Evolutionary conservation across 2,329 filamentous ascomycete genomes (phyloP).

Genomic region (Bipolaris oryzae): DNA sequence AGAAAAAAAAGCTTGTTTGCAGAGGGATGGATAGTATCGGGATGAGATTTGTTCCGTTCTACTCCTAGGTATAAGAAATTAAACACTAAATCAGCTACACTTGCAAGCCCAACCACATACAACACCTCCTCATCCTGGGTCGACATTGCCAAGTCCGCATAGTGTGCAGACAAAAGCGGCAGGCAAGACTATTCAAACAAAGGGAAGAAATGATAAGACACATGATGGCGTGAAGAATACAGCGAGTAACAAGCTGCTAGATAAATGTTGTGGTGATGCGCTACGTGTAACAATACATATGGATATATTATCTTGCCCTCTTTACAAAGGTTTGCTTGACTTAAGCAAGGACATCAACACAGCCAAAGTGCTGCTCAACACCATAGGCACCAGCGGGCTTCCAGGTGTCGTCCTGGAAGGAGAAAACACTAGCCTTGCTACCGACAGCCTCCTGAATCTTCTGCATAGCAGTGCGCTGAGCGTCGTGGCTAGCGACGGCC

Average conservation of each 20-base stretch:
- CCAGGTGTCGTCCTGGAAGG: slow-evolving; percentile 79
- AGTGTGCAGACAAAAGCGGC: too few relatives aligned
- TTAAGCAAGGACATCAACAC: slow-evolving; percentile 55
- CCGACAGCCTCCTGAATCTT: slow-evolving; percentile 72
- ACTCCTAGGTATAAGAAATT: too few relatives aligned
- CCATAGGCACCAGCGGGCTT: slow-evolving; percentile 71
- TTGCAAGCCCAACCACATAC: too few relatives aligned
- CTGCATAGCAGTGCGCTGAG: slow-evolving; percentile 76
- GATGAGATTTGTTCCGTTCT: too few relatives aligned
- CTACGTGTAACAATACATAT: background rate
- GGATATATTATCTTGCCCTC: too few relatives aligned
- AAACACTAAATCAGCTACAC: too few relatives aligned
- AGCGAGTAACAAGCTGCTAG: background rate
- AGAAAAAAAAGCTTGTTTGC: too few relatives aligned
- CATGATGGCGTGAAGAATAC: slow-evolving; percentile 15
- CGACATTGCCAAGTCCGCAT: too few relatives aligned
- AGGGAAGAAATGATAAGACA: slow-evolving; percentile 9
- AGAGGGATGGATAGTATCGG: too few relatives aligned
- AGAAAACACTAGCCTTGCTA: slow-evolving; percentile 78
- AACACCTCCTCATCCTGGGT: too few relatives aligned
- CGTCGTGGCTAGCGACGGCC: slow-evolving; percentile 68
- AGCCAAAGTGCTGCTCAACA: slow-evolving; percentile 85
- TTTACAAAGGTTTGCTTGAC: too few relatives aligned
- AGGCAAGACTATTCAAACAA: slow-evolving; percentile 2
- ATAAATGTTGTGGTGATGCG: slow-evolving; percentile 2